Conservation (phyloP, 441 rosid species). For the Manihot esculenta region DNA sequence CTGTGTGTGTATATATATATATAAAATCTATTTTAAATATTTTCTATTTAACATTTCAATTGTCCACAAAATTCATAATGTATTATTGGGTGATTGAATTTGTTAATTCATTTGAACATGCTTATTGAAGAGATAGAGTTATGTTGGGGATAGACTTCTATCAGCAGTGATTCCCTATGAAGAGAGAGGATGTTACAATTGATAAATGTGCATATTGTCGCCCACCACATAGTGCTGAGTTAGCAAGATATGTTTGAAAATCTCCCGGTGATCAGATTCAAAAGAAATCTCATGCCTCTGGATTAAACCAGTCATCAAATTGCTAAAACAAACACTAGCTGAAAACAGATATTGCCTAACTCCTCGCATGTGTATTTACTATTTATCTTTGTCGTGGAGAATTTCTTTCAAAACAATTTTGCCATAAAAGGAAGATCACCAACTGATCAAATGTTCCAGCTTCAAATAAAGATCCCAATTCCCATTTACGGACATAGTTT, state of each 20-base stretch:
- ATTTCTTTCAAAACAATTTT: slow-evolving; percentile 51
- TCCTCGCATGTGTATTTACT: slow-evolving; percentile 62
- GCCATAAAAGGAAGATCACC: slow-evolving; percentile 37
- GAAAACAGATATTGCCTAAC: slow-evolving; percentile 76
- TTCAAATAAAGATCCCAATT: slow-evolving; percentile 33
- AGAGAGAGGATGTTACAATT: slow-evolving; percentile 98
- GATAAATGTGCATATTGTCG: slow-evolving; percentile 98
- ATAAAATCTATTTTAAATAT: not conserved
- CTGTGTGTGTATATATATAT: too few relatives aligned
- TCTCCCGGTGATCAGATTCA: too few relatives aligned
- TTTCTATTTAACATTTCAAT: not conserved
- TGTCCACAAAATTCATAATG: not conserved
- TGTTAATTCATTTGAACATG: slow-evolving; percentile 9
- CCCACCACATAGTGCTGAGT: too few relatives aligned
- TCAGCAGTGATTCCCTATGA: slow-evolving; percentile 96
- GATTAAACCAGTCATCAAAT: slow-evolving; percentile 87
- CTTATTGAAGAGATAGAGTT: slow-evolving; percentile 83
- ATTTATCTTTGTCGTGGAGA: slow-evolving; percentile 73
- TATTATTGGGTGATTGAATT: not conserved
- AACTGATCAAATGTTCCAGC: slow-evolving; percentile 36
- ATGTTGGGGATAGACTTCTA: slow-evolving; percentile 89
- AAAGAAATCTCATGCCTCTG: slow-evolving; percentile 26
- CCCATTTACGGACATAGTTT: slow-evolving; percentile 6
- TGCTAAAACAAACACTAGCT: slow-evolving; percentile 86
- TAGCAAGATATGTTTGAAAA: too few relatives aligned